Evolutionary conservation across 495 filamentous ascomycete species (phyloP), one percentile per base, ranked within the genome.

Genomic region (Neurospora tetrasperma): DNA sequence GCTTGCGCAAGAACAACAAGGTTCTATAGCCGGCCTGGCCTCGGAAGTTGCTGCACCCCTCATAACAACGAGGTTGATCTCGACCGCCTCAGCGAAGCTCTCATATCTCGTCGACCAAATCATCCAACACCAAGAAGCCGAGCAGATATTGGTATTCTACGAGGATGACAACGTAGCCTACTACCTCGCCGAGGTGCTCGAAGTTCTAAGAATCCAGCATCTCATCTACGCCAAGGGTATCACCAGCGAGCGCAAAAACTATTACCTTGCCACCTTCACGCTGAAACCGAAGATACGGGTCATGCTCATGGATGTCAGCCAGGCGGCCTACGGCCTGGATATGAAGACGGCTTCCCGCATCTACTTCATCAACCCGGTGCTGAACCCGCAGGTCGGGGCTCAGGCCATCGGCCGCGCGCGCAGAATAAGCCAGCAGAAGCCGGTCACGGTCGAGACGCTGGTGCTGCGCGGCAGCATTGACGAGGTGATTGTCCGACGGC

Each of bases 91-190:
- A 0, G 89, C 90, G 0, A 98, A 98, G 80, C 84, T 98, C 3
- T 93, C 91, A 3, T 97, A 98, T 75, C 85, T 98, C 2, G 81
- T 97, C 10, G 90, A 93, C 71, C 84, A 86, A 71, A 88, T 98
- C 14, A 76, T 88, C 4, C 82, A 87, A 69, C 84, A 93, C 69
- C 88, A 97, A 59, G 78, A 85, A 7, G 77, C 85, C 1, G 94
- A 97, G 73, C 97, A 98, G 77, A 97, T 95, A 39, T 86, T 98
- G 54, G 87, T 98, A 31, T 98, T 98, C 78, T 97, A 97, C 81
- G 94, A 97, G 71, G 90, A 90, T 71, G 90, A 94, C 70, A 94
- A 96, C 77, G 85, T 91, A 5, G 94, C 94, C 0, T 93, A 86
- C 74, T 94, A 93, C 81, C 88, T 97, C 48, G 91, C 93, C 14